Evolutionary conservation across 768 basidiomycete species (phyloP).

Genomic region (Amanita thiersii): DNA sequence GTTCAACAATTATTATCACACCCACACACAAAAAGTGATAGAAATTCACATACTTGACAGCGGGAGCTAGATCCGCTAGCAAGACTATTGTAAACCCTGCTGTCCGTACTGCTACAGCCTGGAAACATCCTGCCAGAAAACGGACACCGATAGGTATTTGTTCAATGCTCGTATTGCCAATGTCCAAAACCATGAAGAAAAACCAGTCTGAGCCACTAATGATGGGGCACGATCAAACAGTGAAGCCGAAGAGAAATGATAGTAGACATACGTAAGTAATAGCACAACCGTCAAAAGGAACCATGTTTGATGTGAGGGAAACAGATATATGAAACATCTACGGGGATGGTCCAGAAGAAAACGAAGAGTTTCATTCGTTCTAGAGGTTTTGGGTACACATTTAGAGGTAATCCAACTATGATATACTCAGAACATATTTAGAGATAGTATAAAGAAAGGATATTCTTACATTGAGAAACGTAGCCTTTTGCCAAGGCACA

Average conservation of each 20-base stretch:
- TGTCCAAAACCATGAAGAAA: conserved; percentile 82
- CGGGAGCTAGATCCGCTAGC: conserved; percentile 72
- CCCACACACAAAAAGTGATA: background rate
- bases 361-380: conserved; percentile 68
- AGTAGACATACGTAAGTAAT: conserved; percentile 52
- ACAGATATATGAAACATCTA: conserved; percentile 84
- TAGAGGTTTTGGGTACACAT: conserved; percentile 47
- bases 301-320: conserved; percentile 93
- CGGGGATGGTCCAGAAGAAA: conserved; percentile 95
- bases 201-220: conserved; percentile 95
- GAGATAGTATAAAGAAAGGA: background rate
- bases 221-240: too few relatives aligned
- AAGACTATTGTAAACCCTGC: conserved; percentile 79
- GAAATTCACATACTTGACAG: conserved; percentile 60
- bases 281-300: conserved; percentile 69
- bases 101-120: conserved; percentile 78
- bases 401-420: conserved; percentile 70
- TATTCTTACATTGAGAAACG: conserved; percentile 71
- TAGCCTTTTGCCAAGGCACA: conserved; percentile 36
- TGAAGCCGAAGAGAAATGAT: too few relatives aligned
- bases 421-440: conserved; percentile 8
- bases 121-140: conserved; percentile 68
- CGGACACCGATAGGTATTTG: conserved; percentile 64
- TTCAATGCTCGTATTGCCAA: conserved; percentile 65
- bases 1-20: conserved; percentile 3